Conservation (phyloP, 2,329 filamentous ascomycete genomes). For the Aspergillus neotritici region DNA sequence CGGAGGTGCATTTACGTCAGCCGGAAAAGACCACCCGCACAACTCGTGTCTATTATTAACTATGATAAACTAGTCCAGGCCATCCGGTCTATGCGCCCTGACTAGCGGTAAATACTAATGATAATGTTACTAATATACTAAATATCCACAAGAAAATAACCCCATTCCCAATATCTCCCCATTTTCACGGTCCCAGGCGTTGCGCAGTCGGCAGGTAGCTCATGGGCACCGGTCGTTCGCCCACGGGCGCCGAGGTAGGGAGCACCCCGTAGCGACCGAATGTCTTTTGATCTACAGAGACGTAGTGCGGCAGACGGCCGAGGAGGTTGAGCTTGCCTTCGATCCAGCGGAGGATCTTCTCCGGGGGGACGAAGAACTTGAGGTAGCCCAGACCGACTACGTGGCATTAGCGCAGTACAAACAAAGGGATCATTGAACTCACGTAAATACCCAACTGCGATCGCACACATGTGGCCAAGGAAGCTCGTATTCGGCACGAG, state of each 20-base stretch:
- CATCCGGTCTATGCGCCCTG: background rate
- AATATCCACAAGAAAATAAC: slow-evolving; percentile 30
- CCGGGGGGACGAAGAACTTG: slow-evolving; percentile 81
- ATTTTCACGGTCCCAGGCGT: slow-evolving; percentile 61
- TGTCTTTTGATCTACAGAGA: slow-evolving; percentile 92
- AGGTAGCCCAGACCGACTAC: slow-evolving; percentile 80
- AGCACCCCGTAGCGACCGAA: slow-evolving; percentile 88
- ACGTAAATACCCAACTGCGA: slow-evolving; percentile 83
- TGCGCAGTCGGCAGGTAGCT: slow-evolving; percentile 60
- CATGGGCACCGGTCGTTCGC: slow-evolving; percentile 41
- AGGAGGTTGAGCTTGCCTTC: slow-evolving; percentile 84
- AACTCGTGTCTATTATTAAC: slow-evolving; percentile 14
- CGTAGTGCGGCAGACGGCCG: slow-evolving; percentile 79
- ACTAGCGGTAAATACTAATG: background rate
- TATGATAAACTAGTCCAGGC: background rate
- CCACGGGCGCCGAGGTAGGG: slow-evolving; percentile 49
- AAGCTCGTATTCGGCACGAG: slow-evolving; percentile 77
- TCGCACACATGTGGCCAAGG: slow-evolving; percentile 77
- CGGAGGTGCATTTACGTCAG: slow-evolving; percentile 26
- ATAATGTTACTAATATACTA: slow-evolving; percentile 13
- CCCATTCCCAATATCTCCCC: background rate
- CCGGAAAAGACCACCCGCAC: slow-evolving; percentile 28
- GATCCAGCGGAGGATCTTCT: slow-evolving; percentile 79
- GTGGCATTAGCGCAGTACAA: background rate
- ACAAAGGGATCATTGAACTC: slow-evolving; percentile 32